Base-by-base conservation (phyloP, 345 rosid genomes). In the Orychophragmus violaceus region DNA sequence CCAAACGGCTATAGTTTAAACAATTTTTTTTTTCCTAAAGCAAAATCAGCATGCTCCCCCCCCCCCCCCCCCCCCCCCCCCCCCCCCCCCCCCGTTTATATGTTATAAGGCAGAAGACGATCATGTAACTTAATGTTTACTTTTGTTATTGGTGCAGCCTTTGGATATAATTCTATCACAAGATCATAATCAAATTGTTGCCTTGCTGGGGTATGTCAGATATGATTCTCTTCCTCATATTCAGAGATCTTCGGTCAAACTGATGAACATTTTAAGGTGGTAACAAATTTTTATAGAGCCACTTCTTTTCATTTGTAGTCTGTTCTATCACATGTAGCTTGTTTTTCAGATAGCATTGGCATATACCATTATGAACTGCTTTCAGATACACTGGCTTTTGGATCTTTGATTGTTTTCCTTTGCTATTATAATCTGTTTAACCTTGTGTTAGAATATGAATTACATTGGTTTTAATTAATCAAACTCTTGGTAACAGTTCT, bases 111-210 rank as follows among this genome's bases (percentile, higher is more conserved):
- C 25, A 57, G 39, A 39, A 28, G 28, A 51, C n/a, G 8, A 53
- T 12, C 54, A 55, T 28, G 37, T 24, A 35, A 42, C 23, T 41
- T 68, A 36, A 48, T 57, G 45, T 68, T 48, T 62, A 25, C 21
- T 68, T 33, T 30, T 69, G 65, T 79, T 61, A 50, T 62, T 55
- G 55, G 42, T 80, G 81, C 85, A 93, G 98, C 96, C 97, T 61
- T 68, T 93, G 84, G 98, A 93, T 77, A 74, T 88, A 68, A 86
- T 93, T 71, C 94, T 93, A 48, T 86, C 89, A 28, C 98, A 93
- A 80, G 97, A 90, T 80, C 91, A 85, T 81, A 82, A 82, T 74
- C 98, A 90, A 80, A 81, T 86, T 74, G 79, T 86, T 63, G 80
- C 85, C 19, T 65, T 93, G 75, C 53, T 93, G 90, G 98, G 88